Base-by-base conservation (phyloP, 257 asterid species). In the Rehmannia glutinosa region DNA sequence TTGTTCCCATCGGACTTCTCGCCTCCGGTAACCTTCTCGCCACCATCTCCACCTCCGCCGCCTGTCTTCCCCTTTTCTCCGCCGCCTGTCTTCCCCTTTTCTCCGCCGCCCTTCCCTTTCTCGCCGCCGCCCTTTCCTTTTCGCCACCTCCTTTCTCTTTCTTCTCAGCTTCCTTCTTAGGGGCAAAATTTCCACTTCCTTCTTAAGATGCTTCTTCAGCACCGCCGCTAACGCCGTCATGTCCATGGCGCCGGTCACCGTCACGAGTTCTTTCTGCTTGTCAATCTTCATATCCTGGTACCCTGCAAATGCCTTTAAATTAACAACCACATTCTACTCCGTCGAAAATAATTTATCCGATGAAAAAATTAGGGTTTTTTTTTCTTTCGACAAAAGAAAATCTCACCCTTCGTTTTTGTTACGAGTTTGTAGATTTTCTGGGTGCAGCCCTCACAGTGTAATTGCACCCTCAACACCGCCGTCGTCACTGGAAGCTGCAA, bases 361-460 rank as follows among this genome's bases (percentile, higher is more conserved):
- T n/a, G n/a, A n/a, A n/a, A n/a, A n/a, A n/a, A n/a, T n/a, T n/a
- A n/a, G n/a, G n/a, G n/a, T 23, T 24, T 51, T 51, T n/a, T 0
- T 12, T 51, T 51, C 23, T 51, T 11, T 9, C 6, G 5, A 5
- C 25, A 50, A 23, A 20, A 12, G 39, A 16, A 23, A 16, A 17
- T 17, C 25, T 64, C 62, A 89, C 98, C 98, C 71, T 78, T 84
- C 23, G 96, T 79, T 47, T 84, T 84, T 64, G 77, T 49, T 50
- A 87, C 82, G 13, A 70, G 69, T 67, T 62, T 92, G 60, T 56
- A 27, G 35, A 92, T 90, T 65, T 86, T 92, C 62, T 81, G 81
- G 5, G 82, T 79, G 79, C 98, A 92, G 28, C 98, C 98, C 20
- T 92, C 88, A 43, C 98, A 92, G 74, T 92, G 96, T 2, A 92